These are phyloP conservation scores for Gentiana dahurica DNA, from an alignment of 257 asterid species.

Conservation along the genomic window DNA sequence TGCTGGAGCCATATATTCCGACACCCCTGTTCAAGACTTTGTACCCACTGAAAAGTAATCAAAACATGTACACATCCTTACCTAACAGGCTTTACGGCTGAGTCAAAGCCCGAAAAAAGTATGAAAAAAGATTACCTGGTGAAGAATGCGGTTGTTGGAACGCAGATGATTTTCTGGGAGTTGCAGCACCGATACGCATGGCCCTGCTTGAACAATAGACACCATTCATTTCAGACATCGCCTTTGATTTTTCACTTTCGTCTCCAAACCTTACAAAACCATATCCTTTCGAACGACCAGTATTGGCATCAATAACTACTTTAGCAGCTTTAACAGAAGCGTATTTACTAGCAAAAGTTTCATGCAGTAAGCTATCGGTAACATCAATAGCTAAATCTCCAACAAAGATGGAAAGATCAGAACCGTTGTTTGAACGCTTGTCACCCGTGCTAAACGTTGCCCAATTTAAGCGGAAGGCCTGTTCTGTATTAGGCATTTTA, in stretches of 20 bases:
- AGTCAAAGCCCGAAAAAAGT: no score
- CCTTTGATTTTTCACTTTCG: constrained; percentile 70
- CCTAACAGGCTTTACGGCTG: no score
- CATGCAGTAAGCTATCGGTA: constrained; percentile 70
- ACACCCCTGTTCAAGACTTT: no score
- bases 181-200: constrained; percentile 91
- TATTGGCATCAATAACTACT: constrained; percentile 62
- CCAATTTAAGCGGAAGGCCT: constrained; percentile 86
- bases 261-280: constrained; percentile 96
- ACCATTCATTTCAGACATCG: constrained; percentile 87
- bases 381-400: constrained; percentile 96
- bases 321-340: constrained; percentile 89
- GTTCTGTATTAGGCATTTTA: constrained; percentile 78
- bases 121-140: no score
- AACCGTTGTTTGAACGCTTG: constrained; percentile 60
- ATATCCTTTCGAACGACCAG: constrained; percentile 68
- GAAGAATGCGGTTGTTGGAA: no score
- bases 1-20: no score
- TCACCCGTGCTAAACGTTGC: constrained; percentile 96
- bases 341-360: constrained; percentile 56
- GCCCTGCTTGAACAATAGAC: constrained; percentile 75
- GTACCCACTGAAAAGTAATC: no score
- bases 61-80: no score
- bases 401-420: constrained; percentile 85
- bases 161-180: constrained; percentile 62